phyloP scores from a whole-genome alignment of 768 basidiomycete genomes.

The Dendrothele bispora region DNA sequence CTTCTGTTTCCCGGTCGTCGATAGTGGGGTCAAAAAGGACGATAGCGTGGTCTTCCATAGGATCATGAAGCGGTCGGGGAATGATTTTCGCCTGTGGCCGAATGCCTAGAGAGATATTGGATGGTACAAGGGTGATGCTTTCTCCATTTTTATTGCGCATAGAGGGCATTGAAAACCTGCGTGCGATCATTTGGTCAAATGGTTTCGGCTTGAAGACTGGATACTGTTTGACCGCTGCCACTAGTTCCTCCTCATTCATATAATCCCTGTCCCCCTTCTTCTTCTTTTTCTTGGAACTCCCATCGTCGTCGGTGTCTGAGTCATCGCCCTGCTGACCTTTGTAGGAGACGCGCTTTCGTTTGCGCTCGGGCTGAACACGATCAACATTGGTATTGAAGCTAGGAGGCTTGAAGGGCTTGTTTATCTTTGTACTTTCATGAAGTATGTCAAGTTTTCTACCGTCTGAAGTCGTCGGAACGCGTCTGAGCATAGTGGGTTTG shows the following conservation, averaged over 20 bases:
- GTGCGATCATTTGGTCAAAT: constrained; percentile 54
- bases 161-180: constrained; percentile 81
- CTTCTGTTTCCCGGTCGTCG: constrained; percentile 88
- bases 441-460: constrained; percentile 68
- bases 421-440: constrained; percentile 69
- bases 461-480: constrained; percentile 67
- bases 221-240: constrained; percentile 63
- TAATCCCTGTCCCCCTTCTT: constrained; percentile 63
- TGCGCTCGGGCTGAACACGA: constrained; percentile 67
- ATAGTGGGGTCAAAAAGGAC: constrained; percentile 97
- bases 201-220: constrained; percentile 84
- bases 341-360: constrained; percentile 88
- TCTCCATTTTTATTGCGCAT: constrained; percentile 75
- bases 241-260: constrained; percentile 64
- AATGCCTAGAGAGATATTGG: constrained; percentile 81
- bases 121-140: constrained; percentile 50
- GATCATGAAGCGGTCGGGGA: constrained; percentile 94
- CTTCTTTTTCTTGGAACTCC: constrained; percentile 56
- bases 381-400: constrained; percentile 43
- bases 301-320: constrained; percentile 57
- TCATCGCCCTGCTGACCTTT: constrained; percentile 64
- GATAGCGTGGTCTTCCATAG: constrained; percentile 97
- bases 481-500: constrained; percentile 61
- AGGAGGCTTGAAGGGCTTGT: constrained; percentile 82
- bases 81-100: constrained; percentile 77